A percentile compares a stretch with the other conserved stretches of the same genome.
Evolutionary conservation across 345 rosid species (phyloP).

Genomic region (Aquilaria yunnanensis): DNA sequence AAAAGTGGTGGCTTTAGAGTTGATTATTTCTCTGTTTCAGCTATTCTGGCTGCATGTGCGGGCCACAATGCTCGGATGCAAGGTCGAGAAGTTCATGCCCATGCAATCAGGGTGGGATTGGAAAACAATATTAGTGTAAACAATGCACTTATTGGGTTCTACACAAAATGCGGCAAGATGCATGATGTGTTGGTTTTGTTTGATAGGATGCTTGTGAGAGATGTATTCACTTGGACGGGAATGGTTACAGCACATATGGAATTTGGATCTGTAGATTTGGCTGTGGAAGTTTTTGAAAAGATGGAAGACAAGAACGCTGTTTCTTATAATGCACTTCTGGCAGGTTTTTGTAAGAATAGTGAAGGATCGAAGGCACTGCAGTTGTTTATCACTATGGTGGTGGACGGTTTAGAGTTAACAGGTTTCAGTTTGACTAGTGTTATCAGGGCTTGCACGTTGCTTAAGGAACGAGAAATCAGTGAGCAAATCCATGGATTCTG

Average conservation of each 20-base stretch:
- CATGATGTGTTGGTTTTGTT: slow-evolving; percentile 39
- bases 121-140: slow-evolving; percentile 46
- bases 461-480: slow-evolving; percentile 32
- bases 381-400: slow-evolving; percentile 50
- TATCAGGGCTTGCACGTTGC: slow-evolving; percentile 60
- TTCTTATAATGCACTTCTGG: slow-evolving; percentile 64
- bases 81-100: slow-evolving; percentile 67
- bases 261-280: slow-evolving; percentile 56
- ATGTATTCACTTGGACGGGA: slow-evolving; percentile 59
- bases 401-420: slow-evolving; percentile 47
- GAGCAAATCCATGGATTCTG: slow-evolving; percentile 73
- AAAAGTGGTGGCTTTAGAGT: slow-evolving; percentile 25
- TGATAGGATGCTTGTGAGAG: slow-evolving; percentile 45
- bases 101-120: slow-evolving; percentile 51
- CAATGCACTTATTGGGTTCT: slow-evolving; percentile 66
- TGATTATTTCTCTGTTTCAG: slow-evolving; percentile 56
- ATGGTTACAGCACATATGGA: slow-evolving; percentile 63
- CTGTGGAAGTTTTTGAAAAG: slow-evolving; percentile 48
- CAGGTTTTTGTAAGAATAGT: slow-evolving; percentile 59
- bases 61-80: slow-evolving; percentile 27
- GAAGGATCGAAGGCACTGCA: slow-evolving; percentile 39
- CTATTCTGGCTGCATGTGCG: slow-evolving; percentile 57
- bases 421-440: slow-evolving; percentile 60
- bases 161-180: slow-evolving; percentile 39
- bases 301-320: slow-evolving; percentile 57